Conservation (phyloP, 192 early-diverging fungal species). For the Backusella parvicylindrica region DNA sequence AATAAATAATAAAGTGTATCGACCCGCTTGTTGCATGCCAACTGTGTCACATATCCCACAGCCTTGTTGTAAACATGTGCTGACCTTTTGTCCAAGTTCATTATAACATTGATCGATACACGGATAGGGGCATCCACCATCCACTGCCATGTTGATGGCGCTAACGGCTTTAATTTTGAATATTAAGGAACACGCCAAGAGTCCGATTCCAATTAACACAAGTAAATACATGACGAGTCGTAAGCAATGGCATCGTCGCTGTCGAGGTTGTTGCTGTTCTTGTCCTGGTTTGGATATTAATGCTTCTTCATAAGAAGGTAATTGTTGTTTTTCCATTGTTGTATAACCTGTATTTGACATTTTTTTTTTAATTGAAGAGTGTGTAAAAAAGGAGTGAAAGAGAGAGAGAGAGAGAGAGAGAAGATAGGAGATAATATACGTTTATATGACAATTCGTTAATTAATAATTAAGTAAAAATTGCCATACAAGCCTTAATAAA, state of each 20-base stretch:
- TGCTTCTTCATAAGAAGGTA: neutral
- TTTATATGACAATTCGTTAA: neutral
- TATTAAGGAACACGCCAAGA: neutral
- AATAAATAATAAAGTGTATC: neutral
- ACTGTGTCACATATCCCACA: neutral
- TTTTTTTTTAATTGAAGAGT: neutral
- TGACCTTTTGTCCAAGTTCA: neutral
- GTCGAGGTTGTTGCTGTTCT: neutral
- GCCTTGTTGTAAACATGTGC: neutral
- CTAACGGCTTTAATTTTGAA: neutral
- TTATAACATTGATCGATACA: neutral
- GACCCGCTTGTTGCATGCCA: neutral
- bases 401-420: neutral
- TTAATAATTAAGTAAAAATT: neutral
- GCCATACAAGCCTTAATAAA: neutral
- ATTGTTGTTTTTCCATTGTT: neutral
- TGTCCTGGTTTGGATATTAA: neutral
- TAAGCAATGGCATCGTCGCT: neutral
- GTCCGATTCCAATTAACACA: neutral
- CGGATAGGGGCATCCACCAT: neutral
- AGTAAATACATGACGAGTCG: neutral
- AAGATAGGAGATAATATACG: neutral
- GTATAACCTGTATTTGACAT: neutral
- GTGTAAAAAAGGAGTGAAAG: neutral
- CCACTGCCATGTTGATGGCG: neutral